Conservation (phyloP, 352 stramenopile species). For the Pythium phragmitis region DNA sequence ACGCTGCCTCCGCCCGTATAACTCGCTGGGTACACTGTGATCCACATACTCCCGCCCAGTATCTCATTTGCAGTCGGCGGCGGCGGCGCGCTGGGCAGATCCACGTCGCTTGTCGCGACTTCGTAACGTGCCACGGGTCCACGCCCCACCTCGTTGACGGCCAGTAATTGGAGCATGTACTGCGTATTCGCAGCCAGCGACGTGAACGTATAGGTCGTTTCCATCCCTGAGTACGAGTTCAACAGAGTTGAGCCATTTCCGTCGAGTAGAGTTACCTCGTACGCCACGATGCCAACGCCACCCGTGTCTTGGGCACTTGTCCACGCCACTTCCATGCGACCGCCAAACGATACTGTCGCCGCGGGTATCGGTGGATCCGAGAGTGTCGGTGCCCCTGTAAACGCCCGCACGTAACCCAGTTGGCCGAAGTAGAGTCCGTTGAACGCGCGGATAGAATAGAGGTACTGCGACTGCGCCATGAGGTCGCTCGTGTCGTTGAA, state of each 20-base stretch:
- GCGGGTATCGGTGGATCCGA: constrained; percentile 31
- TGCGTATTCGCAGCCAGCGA: constrained; percentile 16
- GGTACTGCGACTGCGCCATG: constrained; percentile 31
- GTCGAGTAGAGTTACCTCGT: constrained; percentile 24
- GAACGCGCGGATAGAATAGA: constrained; percentile 43
- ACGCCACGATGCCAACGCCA: constrained; percentile 35
- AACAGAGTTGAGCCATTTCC: not conserved
- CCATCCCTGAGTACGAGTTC: not conserved
- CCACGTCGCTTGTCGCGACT: constrained; percentile 13
- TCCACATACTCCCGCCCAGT: constrained; percentile 18
- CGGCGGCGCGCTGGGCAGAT: constrained; percentile 22
- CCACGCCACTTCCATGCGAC: constrained; percentile 47
- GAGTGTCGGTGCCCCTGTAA: constrained; percentile 29
- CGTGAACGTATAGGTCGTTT: constrained; percentile 5
- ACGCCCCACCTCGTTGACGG: constrained; percentile 17
- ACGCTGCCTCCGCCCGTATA: constrained; percentile 49
- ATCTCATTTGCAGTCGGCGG: constrained; percentile 13
- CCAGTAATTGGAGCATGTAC: constrained; percentile 11
- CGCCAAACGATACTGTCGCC: constrained; percentile 34
- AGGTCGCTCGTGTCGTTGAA: constrained; percentile 41
- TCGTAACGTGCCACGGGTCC: not conserved
- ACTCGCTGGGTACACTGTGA: constrained; percentile 16
- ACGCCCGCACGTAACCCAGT: not conserved
- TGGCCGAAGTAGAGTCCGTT: constrained; percentile 39
- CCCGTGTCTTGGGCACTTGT: constrained; percentile 37